Conservation (phyloP, 73 alveolate species). For the Symbiodinium pilosum region DNA sequence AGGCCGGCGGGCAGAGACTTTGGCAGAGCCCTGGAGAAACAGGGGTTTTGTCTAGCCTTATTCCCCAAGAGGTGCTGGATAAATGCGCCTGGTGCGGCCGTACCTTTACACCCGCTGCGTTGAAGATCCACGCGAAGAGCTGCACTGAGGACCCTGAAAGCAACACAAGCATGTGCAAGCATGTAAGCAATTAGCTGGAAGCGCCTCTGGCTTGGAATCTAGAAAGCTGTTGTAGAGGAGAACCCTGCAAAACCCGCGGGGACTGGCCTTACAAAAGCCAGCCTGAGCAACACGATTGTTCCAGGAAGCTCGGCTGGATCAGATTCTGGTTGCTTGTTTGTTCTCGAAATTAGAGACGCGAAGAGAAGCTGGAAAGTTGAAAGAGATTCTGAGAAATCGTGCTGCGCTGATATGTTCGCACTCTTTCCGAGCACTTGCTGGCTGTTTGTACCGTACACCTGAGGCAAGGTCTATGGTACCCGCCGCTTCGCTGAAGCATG, state of each 20-base stretch:
- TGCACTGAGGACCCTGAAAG: slow-evolving; percentile 49
- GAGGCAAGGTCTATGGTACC: slow-evolving; percentile 80
- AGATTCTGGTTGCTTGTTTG: too few relatives aligned
- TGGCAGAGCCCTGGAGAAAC: too few relatives aligned
- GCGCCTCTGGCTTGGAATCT: too few relatives aligned
- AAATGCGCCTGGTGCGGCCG: slow-evolving; percentile 77
- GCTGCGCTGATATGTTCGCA: too few relatives aligned
- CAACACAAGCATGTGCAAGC: background rate
- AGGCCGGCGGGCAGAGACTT: background rate
- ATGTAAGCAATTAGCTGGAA: too few relatives aligned
- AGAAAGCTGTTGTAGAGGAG: slow-evolving; percentile 14
- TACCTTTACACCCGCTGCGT: slow-evolving; percentile 49
- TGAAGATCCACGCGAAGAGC: slow-evolving; percentile 83
- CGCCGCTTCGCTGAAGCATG: slow-evolving; percentile 7
- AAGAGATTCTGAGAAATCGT: too few relatives aligned
- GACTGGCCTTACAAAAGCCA: slow-evolving; percentile 73
- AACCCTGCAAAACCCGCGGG: slow-evolving; percentile 91
- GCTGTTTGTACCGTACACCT: background rate
- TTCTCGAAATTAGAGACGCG: too few relatives aligned
- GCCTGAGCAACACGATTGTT: slow-evolving; percentile 51
- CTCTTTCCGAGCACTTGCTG: too few relatives aligned
- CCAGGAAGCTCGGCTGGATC: slow-evolving; percentile 4
- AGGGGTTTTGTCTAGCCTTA: too few relatives aligned
- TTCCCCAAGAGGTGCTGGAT: slow-evolving; percentile 1
- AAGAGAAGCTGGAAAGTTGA: too few relatives aligned